Evolutionary conservation across 495 filamentous ascomycete species (phyloP), one percentile per base, ranked within the genome.

Genomic region (Evansstolkia leycettana): DNA sequence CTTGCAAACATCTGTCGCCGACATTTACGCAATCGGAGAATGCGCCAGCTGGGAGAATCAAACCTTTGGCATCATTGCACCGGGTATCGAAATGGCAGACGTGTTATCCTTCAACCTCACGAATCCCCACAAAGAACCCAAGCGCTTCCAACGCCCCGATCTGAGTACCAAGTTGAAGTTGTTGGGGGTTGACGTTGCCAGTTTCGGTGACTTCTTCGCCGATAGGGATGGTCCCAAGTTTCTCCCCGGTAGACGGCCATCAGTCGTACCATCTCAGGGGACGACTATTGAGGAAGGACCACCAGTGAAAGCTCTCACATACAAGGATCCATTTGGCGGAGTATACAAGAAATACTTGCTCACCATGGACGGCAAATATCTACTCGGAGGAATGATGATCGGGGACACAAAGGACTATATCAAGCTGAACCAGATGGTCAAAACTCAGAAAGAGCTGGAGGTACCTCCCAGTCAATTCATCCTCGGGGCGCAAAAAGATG

Each of bases 371-470:
- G 89, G 89, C 15, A 93, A 94, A 51, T 90, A 85, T 53, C 64
- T 96, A 2, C 73, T 96, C 5, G 89, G 89, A 12, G 89, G 89
- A 2, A 96, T 96, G 88, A 94, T 96, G 82, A 94, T 96, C 38
- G 89, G 89, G 24, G 89, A 96, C 56, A 94, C 87, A 0, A 80
- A 73, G 40, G 89, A 96, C 56, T 96, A 94, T 52, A 72, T 94
- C 57, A 94, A 93, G 49, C 62, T 96, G 27, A 89, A 94, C 5
- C 82, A 85, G n/a, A 79, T 94, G 69, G 88, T 92, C 19, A 96
- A 90, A 60, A 75, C 69, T 39, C 82, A 88, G 46, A 94, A 92
- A 52, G 62, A 69, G 46, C 65, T 96, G 2, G 82, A 93, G 17
- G 67, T 90, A 2, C 81, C 85, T 0, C 89, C 89, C 0, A 78